Conservation (phyloP, 2,329 filamentous ascomycete species). For the Tolypocladium cylindrosporum region DNA sequence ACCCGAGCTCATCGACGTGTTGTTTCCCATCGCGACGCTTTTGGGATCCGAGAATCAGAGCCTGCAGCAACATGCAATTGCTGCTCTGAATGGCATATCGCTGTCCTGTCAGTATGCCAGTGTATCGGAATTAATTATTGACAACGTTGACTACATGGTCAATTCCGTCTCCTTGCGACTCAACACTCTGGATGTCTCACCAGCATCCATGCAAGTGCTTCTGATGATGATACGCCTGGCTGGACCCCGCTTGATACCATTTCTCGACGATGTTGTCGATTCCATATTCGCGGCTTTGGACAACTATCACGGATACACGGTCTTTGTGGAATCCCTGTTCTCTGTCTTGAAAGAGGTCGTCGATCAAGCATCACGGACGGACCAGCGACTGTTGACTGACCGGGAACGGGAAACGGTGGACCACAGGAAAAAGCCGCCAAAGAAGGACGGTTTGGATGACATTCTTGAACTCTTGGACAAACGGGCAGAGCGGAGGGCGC, state of each 20-base stretch:
- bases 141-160: constrained; percentile 93
- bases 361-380: constrained; percentile 62
- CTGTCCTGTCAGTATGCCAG: constrained; percentile 61
- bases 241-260: constrained; percentile 72
- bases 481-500: constrained; percentile 25
- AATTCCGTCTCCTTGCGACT: constrained; percentile 84
- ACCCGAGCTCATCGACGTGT: constrained; percentile 76
- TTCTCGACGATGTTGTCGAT: constrained; percentile 81
- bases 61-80: constrained; percentile 73
- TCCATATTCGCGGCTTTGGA: constrained; percentile 91
- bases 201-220: constrained; percentile 81
- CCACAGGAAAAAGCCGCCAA: constrained; percentile 29
- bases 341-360: constrained; percentile 73
- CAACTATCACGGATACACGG: constrained; percentile 85
- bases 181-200: constrained; percentile 86
- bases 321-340: constrained; percentile 79
- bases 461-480: constrained; percentile 53
- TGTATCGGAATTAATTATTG: constrained; percentile 71
- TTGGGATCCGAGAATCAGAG: constrained; percentile 60
- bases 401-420: constrained; percentile 22
- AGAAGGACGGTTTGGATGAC: constrained; percentile 28
- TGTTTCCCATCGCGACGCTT: constrained; percentile 87
- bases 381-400: constrained; percentile 35
- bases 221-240: constrained; percentile 90
- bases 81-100: constrained; percentile 73